Evolutionary conservation across 768 basidiomycete genomes (phyloP), one percentile per base, ranked within the genome.

Genomic region (Boletus tomentosulus): DNA sequence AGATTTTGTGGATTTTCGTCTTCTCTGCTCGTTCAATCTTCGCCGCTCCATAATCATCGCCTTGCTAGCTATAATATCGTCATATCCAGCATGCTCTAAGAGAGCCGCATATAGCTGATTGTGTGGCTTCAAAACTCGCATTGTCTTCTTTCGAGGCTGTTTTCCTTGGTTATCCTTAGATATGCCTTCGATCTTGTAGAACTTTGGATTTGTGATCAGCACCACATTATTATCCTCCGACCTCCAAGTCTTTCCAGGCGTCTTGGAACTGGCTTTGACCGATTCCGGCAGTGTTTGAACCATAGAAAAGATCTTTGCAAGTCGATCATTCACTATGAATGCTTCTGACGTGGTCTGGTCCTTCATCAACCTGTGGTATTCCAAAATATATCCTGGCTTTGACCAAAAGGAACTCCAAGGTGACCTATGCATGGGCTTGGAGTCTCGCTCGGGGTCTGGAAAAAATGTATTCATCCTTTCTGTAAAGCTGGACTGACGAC

Each of bases 351-450:
- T n/a, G 41, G 10, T 37, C 48, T 30, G 13, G 6, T 2, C 22
- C 13, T 31, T 16, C 42, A 58, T 54, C 9, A 59, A 33, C 19
- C 48, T 13, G 41, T 59, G 52, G 12, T 30, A 59, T n/a, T 58
- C 25, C 39, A 39, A 42, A 0, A 59, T 9, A 35, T 48, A 59
- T 1, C 58, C 58, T 3, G 49, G 49, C 12, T 42, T 34, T 0
- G 7, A 8, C 15, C 48, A 11, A 3, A 53, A 48, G 1, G 7
- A 2, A 3, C 13, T 48, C 56, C 58, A 59, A 4, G 41, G 56
- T 11, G 49, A 41, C 0, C 13, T 25, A 5, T 8, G 5, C 22
- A 5, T 13, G 1, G 41, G 41, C 9, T 12, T 42, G 7, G 24
- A 10, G 22, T 42, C 19, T 24, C 25, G 22, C 10, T 22, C 24